Conservation (phyloP, 2,329 filamentous ascomycete species). For the Pseudovirgaria hyperparasitica region DNA sequence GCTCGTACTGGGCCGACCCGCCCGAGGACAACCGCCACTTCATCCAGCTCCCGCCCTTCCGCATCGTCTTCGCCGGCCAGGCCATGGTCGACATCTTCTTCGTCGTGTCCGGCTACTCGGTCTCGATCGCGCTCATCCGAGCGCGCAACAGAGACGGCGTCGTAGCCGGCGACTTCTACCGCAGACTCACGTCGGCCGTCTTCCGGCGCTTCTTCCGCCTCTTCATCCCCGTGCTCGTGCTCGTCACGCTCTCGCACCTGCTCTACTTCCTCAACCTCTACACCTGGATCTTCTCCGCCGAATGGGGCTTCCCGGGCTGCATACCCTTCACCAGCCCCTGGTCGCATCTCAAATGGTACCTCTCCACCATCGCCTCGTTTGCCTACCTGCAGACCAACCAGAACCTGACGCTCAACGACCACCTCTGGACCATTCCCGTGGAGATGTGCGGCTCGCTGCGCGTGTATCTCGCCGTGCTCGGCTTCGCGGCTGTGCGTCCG, state of each 20-base stretch:
- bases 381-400: background rate
- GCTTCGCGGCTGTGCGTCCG: slow-evolving; percentile 10
- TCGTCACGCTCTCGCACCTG: slow-evolving; percentile 1
- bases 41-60: slow-evolving; percentile 8
- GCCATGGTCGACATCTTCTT: slow-evolving; percentile 37
- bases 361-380: background rate
- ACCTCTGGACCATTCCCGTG: slow-evolving; percentile 34
- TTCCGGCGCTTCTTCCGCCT: slow-evolving; percentile 30
- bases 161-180: slow-evolving; percentile 26
- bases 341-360: background rate
- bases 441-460: slow-evolving; percentile 33
- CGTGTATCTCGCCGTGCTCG: slow-evolving; percentile 29
- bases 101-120: slow-evolving; percentile 35
- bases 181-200: slow-evolving; percentile 28
- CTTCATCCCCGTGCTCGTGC: slow-evolving; percentile 21
- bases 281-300: background rate
- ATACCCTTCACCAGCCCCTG: background rate
- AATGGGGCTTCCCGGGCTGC: background rate
- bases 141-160: slow-evolving; percentile 23
- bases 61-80: slow-evolving; percentile 20
- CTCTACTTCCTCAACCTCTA: background rate
- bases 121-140: slow-evolving; percentile 27
- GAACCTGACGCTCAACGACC: slow-evolving; percentile 18
- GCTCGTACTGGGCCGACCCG: slow-evolving; percentile 4
- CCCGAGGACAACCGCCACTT: slow-evolving; percentile 3